Base-by-base conservation (phyloP, 75 land plant genomes). In the Cupressus sempervirens region DNA sequence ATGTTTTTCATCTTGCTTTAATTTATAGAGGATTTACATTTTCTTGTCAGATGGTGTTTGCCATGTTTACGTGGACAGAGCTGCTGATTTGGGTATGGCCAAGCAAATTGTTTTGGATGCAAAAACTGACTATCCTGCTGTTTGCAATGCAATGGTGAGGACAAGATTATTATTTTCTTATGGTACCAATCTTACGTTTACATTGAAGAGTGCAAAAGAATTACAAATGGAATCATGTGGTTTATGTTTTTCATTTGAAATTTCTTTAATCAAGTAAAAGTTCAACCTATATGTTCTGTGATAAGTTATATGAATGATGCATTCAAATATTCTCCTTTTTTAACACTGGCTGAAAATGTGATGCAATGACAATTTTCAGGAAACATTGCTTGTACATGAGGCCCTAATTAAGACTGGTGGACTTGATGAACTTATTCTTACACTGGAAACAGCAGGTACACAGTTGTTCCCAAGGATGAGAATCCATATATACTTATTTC, bases 91-190 rank as follows among this genome's bases (percentile, higher is more conserved):
- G 87, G 91, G 91, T 43, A 93, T 89, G 91, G 98, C 99, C 74
- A 93, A 90, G 84, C 87, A 74, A 41, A 93, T 98, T 82, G 89
- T 96, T 83, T 54, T 93, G 67, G 99, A 98, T 94, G 94, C 99
- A 13, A 98, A 98, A 86, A 83, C 87, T 50, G 99, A 96, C 85
- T 98, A 98, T 90, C 97, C 99, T 84, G 97, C 99, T 30, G 99
- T 98, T 38, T 96, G 99, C 84, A 98, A 96, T 92, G 97, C 99
- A 0, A 92, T 98, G 99, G 99, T 96, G 90, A 62, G 68, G 38
- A 82, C 10, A 13, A 34, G 8, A 7, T 54, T 62, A 4, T 58
- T 58, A 23, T 62, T 72, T 11, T 72, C 15, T 72, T 32, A 32
- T 9, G 32, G 11, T 15, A 72, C 32, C 12, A 3, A 32, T 72